phyloP scores from a whole-genome alignment of 2,329 filamentous ascomycete species.

The Xylariomycetidae sp. region DNA sequence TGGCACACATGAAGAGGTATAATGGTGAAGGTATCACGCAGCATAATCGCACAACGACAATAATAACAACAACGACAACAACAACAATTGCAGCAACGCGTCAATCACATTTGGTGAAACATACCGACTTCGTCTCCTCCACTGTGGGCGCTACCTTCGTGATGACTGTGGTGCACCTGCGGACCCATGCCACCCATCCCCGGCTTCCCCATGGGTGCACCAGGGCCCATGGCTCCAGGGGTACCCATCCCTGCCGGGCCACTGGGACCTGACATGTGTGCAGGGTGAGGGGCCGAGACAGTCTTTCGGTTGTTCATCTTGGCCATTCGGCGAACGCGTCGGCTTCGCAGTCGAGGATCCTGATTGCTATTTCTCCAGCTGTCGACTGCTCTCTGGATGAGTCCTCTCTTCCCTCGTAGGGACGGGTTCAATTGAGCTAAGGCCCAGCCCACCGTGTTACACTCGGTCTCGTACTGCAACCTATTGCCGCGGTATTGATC shows the following conservation, averaged over 20 bases:
- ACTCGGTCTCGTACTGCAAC: slow-evolving; percentile 94
- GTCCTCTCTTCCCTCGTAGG: slow-evolving; percentile 84
- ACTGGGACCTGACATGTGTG: slow-evolving; percentile 65
- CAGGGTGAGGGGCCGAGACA: slow-evolving; percentile 53
- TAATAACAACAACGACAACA: slow-evolving; percentile 24
- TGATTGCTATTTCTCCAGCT: slow-evolving; percentile 99
- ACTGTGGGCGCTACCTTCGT: slow-evolving; percentile 63
- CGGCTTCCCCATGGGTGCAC: slow-evolving; percentile 58
- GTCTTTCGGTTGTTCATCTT: slow-evolving; percentile 89
- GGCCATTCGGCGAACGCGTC: slow-evolving; percentile 88
- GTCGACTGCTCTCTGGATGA: slow-evolving; percentile 96
- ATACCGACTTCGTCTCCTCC: slow-evolving; percentile 91
- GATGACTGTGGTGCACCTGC: slow-evolving; percentile 70
- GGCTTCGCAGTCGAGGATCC: slow-evolving; percentile 83
- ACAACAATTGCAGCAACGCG: slow-evolving; percentile 37
- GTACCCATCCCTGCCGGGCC: slow-evolving; percentile 62
- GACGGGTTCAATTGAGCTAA: slow-evolving; percentile 88
- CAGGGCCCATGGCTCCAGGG: slow-evolving; percentile 58
- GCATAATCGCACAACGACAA: slow-evolving; percentile 27
- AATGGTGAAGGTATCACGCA: slow-evolving; percentile 33
- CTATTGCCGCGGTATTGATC: slow-evolving; percentile 96
- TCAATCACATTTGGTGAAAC: slow-evolving; percentile 88
- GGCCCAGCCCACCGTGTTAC: slow-evolving; percentile 99
- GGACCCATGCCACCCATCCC: slow-evolving; percentile 63
- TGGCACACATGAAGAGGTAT: slow-evolving; percentile 27